Evolutionary conservation across 352 stramenopile genomes (phyloP), one percentile per base, ranked within the genome.

Genomic region (Pythium brachiatum): DNA sequence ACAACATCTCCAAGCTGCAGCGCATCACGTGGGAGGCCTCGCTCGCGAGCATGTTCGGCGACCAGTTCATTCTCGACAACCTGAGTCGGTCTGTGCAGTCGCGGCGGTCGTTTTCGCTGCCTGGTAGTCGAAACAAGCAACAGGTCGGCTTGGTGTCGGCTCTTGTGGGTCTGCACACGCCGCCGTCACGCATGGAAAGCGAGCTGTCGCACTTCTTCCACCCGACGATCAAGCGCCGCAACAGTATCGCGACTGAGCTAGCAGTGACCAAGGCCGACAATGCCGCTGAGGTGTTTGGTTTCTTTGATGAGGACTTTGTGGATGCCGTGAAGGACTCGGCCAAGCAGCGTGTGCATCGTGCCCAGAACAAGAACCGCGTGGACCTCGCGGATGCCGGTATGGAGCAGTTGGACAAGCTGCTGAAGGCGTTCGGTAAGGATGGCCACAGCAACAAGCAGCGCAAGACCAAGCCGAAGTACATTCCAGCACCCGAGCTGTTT

Each of bases 21-120:
- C 78, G 77, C n/a, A 64, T 92, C 47, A 76, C 87, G 41, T 92
- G 83, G 83, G 78, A 90, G 60, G 81, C 75, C 1, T 92, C 83
- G 25, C 65, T 92, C 25, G 68, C 72, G 26, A 89, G 77, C 65
- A 48, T 92, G 3, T 90, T 89, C 54, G 83, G 83, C 44, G 79
- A 76, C 16, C 74, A 79, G 48, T 79, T 78, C 38, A 77, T 89
- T 27, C 62, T 91, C 54, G 75, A 85, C 20, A 89, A 72, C 32
- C 15, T 70, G 39, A 41, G 46, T 3, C 51, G 60, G 12, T 73
- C 60, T 2, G 56, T 66, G 16, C 48, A 56, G 11, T 26, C 58
- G 11, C 64, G 53, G 0, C 64, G 64, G 1, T 64, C 52, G 32
- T 57, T 53, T 8, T 52, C 58, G 12, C 20, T 64, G 13, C 36